phyloP scores from a whole-genome alignment of 192 early-diverging fungal species.

The Coemansia sp. region DNA sequence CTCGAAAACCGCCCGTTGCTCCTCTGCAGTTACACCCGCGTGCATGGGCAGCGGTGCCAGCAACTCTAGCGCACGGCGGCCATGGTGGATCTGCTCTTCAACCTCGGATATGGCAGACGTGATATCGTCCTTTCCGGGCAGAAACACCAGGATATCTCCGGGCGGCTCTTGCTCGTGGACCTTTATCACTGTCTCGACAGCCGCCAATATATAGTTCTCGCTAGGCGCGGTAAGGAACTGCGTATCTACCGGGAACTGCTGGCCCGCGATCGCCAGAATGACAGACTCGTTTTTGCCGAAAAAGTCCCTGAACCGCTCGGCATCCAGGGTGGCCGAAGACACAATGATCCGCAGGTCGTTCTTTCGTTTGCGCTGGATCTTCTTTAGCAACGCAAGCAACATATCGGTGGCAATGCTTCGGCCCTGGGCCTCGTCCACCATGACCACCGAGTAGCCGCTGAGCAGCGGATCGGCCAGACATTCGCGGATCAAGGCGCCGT shows the following conservation, averaged over 20 bases:
- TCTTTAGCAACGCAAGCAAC: conserved; percentile 85
- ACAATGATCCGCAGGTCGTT: conserved; percentile 85
- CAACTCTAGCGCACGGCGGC: conserved; percentile 49
- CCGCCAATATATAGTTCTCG: conserved; percentile 85
- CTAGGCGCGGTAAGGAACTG: conserved; percentile 90
- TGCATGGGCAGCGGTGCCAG: conserved; percentile 83
- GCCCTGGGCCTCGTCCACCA: conserved; percentile 96
- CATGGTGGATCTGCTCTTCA: conserved; percentile 52
- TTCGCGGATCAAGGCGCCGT: conserved; percentile 90
- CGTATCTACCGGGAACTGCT: conserved; percentile 93
- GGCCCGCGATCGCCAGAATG: conserved; percentile 82
- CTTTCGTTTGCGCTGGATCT: conserved; percentile 58
- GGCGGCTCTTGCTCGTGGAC: conserved; percentile 91
- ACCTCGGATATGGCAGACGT: conserved; percentile 61
- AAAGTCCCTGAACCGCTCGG: conserved; percentile 81
- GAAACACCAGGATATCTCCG: conserved; percentile 88
- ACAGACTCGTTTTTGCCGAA: conserved; percentile 70
- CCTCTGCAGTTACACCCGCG: conserved; percentile 75
- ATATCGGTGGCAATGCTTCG: conserved; percentile 87
- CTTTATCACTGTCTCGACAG: conserved; percentile 81
- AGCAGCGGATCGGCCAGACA: conserved; percentile 81
- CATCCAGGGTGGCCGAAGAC: conserved; percentile 89
- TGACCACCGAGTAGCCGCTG: conserved; percentile 78
- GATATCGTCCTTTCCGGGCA: conserved; percentile 96
- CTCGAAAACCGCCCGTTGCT: conserved; percentile 88